Evolutionary conservation across 164 flowering plant species (phyloP).

Genomic region (Stephania yunnanensis): DNA sequence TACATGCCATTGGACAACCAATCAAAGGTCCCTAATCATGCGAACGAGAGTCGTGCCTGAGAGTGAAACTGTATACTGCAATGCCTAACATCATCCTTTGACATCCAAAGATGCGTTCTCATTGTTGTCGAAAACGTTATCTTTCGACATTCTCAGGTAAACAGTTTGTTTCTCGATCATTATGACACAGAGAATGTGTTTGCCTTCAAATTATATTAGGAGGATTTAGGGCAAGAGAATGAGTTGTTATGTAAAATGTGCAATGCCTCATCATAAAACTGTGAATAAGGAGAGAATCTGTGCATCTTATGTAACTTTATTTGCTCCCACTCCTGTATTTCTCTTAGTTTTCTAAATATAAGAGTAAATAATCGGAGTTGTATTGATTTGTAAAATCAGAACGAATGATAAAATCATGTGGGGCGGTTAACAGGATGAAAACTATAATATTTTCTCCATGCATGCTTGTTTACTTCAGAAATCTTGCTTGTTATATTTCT

Average conservation of each 20-base stretch:
- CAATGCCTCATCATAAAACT: not conserved
- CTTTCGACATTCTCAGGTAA: not conserved
- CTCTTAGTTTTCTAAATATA: not conserved
- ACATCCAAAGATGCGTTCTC: not conserved
- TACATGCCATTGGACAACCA: constrained; percentile 89
- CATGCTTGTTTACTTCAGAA: not conserved
- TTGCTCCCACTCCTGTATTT: not conserved
- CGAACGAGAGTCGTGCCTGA: constrained; percentile 30
- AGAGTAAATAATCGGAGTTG: not conserved
- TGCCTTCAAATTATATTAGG: not conserved
- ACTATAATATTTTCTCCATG: not conserved
- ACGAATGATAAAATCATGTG: not conserved
- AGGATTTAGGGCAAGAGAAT: not conserved
- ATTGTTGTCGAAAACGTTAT: not conserved
- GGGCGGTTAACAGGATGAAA: not conserved
- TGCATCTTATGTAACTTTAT: not conserved
- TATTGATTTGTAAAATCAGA: not conserved
- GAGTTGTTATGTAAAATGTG: not conserved
- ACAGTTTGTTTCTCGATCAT: not conserved
- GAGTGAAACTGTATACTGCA: not conserved
- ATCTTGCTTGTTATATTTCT: not conserved
- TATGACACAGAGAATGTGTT: not conserved
- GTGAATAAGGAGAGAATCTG: not conserved
- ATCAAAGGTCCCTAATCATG: constrained; percentile 53
- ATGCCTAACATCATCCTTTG: not conserved